A percentile compares a stretch with the other conserved stretches of the same genome.
Evolutionary conservation across 2,329 filamentous ascomycete species (phyloP).

Genomic region (Zalaria obscura): DNA sequence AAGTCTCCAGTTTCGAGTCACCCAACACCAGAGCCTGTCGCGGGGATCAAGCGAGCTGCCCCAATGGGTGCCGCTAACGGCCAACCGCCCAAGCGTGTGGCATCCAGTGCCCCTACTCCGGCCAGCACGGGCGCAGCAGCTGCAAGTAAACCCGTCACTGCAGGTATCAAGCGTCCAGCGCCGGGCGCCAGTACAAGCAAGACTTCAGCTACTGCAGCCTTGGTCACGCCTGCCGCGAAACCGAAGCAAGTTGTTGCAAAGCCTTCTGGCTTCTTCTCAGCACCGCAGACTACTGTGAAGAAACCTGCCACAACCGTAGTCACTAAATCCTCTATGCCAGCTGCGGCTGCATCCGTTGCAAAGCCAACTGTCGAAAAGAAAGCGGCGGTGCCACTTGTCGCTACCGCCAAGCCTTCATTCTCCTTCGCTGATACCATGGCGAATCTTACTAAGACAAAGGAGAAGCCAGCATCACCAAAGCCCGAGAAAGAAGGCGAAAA

Average conservation of each 20-base stretch:
- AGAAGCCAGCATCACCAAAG: constrained; percentile 28
- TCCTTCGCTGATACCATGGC: constrained; percentile 24
- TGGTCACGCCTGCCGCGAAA: constrained; percentile 15
- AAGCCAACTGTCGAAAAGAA: constrained; percentile 9
- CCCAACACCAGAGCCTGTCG: constrained; percentile 11
- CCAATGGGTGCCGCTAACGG: constrained; percentile 5
- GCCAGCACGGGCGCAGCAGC: neutral
- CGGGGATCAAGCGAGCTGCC: constrained; percentile 18
- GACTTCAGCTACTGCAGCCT: constrained; percentile 7
- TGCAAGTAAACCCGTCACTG: constrained; percentile 2
- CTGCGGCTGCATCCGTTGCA: constrained; percentile 11
- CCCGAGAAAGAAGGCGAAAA: constrained; percentile 38
- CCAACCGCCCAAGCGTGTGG: constrained; percentile 20
- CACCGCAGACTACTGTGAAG: constrained; percentile 30
- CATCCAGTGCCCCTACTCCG: constrained; percentile 2
- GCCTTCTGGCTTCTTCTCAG: constrained; percentile 30
- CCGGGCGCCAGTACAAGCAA: constrained; percentile 13
- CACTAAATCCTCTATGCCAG: constrained; percentile 12
- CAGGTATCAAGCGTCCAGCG: constrained; percentile 8
- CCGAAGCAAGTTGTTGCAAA: constrained; percentile 26
- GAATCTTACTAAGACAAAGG: constrained; percentile 39
- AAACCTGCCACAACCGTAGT: constrained; percentile 21
- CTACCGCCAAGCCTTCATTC: constrained; percentile 17
- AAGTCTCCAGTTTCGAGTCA: constrained; percentile 5
- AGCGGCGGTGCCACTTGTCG: constrained; percentile 3